Base-by-base conservation (phyloP, 2,329 filamentous ascomycete genomes). In the Pyrenochaeta sp. region DNA sequence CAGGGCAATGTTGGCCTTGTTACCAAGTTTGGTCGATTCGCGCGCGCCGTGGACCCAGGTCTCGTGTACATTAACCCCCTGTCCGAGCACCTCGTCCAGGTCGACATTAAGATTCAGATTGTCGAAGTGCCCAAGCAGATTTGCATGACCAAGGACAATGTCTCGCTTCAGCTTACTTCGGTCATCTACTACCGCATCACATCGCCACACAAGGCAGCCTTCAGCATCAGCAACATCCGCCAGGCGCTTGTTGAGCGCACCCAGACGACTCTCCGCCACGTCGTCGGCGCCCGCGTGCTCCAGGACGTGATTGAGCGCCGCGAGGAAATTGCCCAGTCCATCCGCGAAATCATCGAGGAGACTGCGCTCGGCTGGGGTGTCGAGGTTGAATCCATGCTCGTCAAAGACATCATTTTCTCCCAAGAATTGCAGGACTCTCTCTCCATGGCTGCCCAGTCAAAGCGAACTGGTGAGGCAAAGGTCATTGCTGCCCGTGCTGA, bases 81-180 rank as follows among this genome's bases (percentile, higher is more conserved):
- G 49, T 94, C 90, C 69, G 95, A 99, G 82, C 86, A 84, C 53
- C 84, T 99, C 36, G 89, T 92, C 65, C 91, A 96, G 69, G 90
- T 99, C 73, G 95, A 99, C 76, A 95, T 99, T 80, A 99, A 98
- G 87, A 97, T 98, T 67, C 95, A 99, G 81, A 97, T 97, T 63
- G 92, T 96, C 75, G 90, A 99, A 82, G 95, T 99, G 20, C 94
- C 94, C 15, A 88, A 93, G 79, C 95, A 99, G 79, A 87, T 94
- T 58, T 98, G 95, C 83, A 99, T 99, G 93, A 99, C 95, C 76
- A 98, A 98, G 82, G 95, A 99, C 83, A 99, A 99, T 71, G 95
- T 98, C 60, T 96, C 91, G 40, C 84, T 99, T 36, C 89, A 93
- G 68, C 84, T 99, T 64, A 98, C 93, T 42, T 96, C 91, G 5